Evolutionary conservation across 345 rosid species (phyloP).

Genomic region (Iberis pinnata): DNA sequence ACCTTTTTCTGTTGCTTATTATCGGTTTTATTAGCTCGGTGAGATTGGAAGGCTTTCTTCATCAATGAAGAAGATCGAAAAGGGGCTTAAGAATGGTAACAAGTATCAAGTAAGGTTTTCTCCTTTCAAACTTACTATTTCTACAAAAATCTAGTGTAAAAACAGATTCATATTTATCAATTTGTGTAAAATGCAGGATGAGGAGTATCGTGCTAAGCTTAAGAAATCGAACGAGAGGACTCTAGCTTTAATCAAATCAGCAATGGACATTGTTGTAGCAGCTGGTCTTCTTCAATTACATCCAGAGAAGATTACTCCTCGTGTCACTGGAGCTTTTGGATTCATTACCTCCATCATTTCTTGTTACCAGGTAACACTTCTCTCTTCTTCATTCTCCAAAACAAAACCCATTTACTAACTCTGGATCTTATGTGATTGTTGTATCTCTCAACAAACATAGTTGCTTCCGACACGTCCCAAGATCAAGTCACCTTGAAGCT

Average conservation of each 20-base stretch:
- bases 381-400: background rate
- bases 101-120: slow-evolving; percentile 52
- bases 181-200: slow-evolving; percentile 44
- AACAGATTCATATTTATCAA: background rate
- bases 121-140: background rate
- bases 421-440: slow-evolving; percentile 5
- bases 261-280: slow-evolving; percentile 86
- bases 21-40: slow-evolving; percentile 46
- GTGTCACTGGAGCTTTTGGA: slow-evolving; percentile 88
- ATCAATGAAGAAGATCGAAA: slow-evolving; percentile 76
- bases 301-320: slow-evolving; percentile 90
- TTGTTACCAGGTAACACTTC: slow-evolving; percentile 57
- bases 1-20: background rate
- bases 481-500: slow-evolving; percentile 25
- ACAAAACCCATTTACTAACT: background rate
- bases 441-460: slow-evolving; percentile 13
- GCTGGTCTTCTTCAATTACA: slow-evolving; percentile 79
- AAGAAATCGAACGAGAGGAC: slow-evolving; percentile 76
- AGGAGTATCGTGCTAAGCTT: slow-evolving; percentile 64
- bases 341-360: slow-evolving; percentile 74
- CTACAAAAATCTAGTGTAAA: background rate
- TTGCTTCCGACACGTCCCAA: slow-evolving; percentile 29
- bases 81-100: slow-evolving; percentile 58
- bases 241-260: slow-evolving; percentile 73
- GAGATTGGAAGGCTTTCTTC: slow-evolving; percentile 86